Percentiles rank a stretch among this genome's conserved stretches.
These are phyloP conservation scores for Rhodotorula paludigena DNA, from an alignment of 768 basidiomycete genomes.

Conservation along the genomic window DNA sequence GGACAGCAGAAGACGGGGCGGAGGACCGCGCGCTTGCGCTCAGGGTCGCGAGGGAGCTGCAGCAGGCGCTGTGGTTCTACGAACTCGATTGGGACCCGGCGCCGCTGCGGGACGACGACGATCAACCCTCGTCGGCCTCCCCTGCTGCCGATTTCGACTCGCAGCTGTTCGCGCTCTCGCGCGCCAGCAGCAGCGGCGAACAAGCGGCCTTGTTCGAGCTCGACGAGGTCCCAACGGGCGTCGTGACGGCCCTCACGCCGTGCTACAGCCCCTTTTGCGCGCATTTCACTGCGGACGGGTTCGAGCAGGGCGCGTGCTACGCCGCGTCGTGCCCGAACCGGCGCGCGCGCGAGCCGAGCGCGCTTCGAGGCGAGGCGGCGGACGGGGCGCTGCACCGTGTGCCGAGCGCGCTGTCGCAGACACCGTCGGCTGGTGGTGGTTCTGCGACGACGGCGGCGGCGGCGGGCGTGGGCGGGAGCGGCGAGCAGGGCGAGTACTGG, in stretches of 20 bases:
- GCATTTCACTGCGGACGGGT: neutral
- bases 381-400: too few species aligned
- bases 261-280: constrained; percentile 66
- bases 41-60: constrained; percentile 81
- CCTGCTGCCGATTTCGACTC: too few species aligned
- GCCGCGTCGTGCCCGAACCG: constrained; percentile 23
- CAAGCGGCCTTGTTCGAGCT: neutral
- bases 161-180: neutral
- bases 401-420: too few species aligned
- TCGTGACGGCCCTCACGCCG: constrained; percentile 79
- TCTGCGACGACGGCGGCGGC: neutral
- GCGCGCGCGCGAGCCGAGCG: too few species aligned
- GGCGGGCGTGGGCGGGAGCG: constrained; percentile 36
- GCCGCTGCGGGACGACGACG: constrained; percentile 56
- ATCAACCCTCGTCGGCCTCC: too few species aligned
- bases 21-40: constrained; percentile 63
- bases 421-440: too few species aligned
- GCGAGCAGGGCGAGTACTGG: constrained; percentile 61
- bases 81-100: constrained; percentile 93
- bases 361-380: too few species aligned
- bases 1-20: too few species aligned
- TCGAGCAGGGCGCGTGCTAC: constrained; percentile 13
- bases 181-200: constrained; percentile 54
- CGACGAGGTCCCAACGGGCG: constrained; percentile 76
- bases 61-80: constrained; percentile 89